A percentile compares a stretch with the other conserved stretches of the same genome.
Conservation (phyloP, 2,329 filamentous ascomycete genomes). For the Zarea fungicola region DNA sequence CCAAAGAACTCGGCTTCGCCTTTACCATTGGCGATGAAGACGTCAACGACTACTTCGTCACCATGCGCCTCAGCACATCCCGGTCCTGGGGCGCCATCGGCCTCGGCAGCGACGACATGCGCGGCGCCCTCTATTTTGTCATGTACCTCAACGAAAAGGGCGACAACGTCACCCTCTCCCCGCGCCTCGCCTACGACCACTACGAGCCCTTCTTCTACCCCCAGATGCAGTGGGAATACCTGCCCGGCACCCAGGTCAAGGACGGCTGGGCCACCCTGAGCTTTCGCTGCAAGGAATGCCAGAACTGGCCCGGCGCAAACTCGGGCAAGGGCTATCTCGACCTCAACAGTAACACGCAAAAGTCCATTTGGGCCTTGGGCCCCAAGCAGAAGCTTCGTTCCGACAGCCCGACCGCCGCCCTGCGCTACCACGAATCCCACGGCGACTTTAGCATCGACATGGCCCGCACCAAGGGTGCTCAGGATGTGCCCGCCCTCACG, state of each 20-base stretch:
- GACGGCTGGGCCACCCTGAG: conserved; percentile 44
- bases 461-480: conserved; percentile 41
- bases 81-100: conserved; percentile 51
- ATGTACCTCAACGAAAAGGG: conserved; percentile 44
- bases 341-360: conserved; percentile 39
- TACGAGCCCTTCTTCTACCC: conserved; percentile 46
- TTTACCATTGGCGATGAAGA: conserved; percentile 43
- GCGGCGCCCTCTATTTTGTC: conserved; percentile 48
- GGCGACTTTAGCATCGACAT: conserved; percentile 54
- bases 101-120: conserved; percentile 47
- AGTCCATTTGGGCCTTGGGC: conserved; percentile 53
- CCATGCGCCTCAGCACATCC: conserved; percentile 41
- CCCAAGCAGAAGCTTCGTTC: conserved; percentile 39
- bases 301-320: conserved; percentile 37
- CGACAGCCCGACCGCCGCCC: conserved; percentile 36
- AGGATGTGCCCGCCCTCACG: conserved; percentile 36
- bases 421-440: conserved; percentile 49
- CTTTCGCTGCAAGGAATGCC: conserved; percentile 46
- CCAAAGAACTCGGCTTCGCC: conserved; percentile 42
- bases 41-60: conserved; percentile 48
- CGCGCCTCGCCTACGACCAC: conserved; percentile 45
- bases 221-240: conserved; percentile 37
- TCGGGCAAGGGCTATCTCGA: conserved; percentile 41
- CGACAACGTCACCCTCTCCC: conserved; percentile 51
- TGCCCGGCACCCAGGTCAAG: conserved; percentile 43